phyloP scores from a whole-genome alignment of 1,284 basidiomycete genomes.

The Boletellus sp. region DNA sequence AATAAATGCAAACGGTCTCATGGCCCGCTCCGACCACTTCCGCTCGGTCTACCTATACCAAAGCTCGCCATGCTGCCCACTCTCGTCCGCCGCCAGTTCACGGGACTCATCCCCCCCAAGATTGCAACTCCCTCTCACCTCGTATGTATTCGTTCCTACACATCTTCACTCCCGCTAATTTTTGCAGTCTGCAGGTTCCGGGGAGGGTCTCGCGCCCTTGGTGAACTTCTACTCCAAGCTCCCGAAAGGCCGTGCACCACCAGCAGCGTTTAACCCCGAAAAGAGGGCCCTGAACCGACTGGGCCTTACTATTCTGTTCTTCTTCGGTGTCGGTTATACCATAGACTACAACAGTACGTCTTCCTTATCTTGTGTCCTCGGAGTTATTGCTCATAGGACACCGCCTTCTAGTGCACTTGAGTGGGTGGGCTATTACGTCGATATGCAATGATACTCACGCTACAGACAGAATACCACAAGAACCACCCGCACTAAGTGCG shows the following conservation, averaged over 20 bases:
- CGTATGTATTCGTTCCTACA: slow-evolving; percentile 43
- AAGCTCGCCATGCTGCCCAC: slow-evolving; percentile 67
- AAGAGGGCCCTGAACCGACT: slow-evolving; percentile 81
- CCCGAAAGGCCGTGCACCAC: slow-evolving; percentile 74
- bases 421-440: slow-evolving; percentile 41
- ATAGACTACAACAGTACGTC: slow-evolving; percentile 88
- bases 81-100: slow-evolving; percentile 77
- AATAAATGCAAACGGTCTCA: slow-evolving; percentile 18
- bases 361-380: not conserved
- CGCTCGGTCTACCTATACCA: slow-evolving; percentile 12
- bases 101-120: slow-evolving; percentile 88
- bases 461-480: slow-evolving; percentile 80
- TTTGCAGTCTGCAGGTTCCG: slow-evolving; percentile 69
- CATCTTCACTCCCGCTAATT: not conserved
- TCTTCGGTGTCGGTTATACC: slow-evolving; percentile 85
- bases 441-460: slow-evolving; percentile 18
- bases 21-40: slow-evolving; percentile 19
- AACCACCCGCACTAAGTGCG: slow-evolving; percentile 67
- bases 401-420: slow-evolving; percentile 66
- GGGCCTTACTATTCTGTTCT: slow-evolving; percentile 65
- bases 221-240: slow-evolving; percentile 94
- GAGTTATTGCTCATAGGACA: slow-evolving; percentile 3
- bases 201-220: slow-evolving; percentile 76
- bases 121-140: slow-evolving; percentile 88
- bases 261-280: slow-evolving; percentile 67